Conservation (phyloP, 106 monocot species). For the Platanthera zijinensis region DNA sequence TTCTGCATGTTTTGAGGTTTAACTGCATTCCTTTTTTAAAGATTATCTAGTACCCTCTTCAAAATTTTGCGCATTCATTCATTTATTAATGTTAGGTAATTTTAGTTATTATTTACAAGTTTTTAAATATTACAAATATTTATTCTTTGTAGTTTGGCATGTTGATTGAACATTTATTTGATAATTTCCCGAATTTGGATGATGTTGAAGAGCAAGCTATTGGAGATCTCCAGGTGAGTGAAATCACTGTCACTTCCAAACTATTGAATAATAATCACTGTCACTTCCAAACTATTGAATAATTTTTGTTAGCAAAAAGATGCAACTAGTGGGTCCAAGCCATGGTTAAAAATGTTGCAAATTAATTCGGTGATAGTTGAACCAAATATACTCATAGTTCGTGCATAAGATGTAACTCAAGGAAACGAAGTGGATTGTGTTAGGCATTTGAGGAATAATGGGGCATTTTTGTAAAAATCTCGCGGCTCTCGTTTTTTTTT, state of each 20-base stretch:
- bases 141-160: constrained; percentile 70
- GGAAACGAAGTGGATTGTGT: too few relatives aligned
- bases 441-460: too few relatives aligned
- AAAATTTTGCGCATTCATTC: neutral
- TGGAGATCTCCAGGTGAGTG: constrained; percentile 81
- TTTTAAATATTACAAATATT: neutral
- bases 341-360: too few relatives aligned
- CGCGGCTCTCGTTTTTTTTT: too few relatives aligned
- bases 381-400: too few relatives aligned
- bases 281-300: neutral
- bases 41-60: neutral
- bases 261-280: neutral
- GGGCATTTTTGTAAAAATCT: too few relatives aligned
- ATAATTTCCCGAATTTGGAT: constrained; percentile 74
- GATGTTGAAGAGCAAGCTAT: constrained; percentile 72
- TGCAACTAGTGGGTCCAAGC: too few relatives aligned
- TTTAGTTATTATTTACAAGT: neutral
- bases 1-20: neutral
- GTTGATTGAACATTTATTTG: constrained; percentile 83
- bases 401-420: too few relatives aligned
- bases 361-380: too few relatives aligned
- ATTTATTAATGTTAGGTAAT: neutral
- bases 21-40: neutral
- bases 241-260: too few relatives aligned
- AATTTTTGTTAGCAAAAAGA: too few relatives aligned